Conservation (phyloP, 2,329 filamentous ascomycete species). For the Fusarium xyrophilum region DNA sequence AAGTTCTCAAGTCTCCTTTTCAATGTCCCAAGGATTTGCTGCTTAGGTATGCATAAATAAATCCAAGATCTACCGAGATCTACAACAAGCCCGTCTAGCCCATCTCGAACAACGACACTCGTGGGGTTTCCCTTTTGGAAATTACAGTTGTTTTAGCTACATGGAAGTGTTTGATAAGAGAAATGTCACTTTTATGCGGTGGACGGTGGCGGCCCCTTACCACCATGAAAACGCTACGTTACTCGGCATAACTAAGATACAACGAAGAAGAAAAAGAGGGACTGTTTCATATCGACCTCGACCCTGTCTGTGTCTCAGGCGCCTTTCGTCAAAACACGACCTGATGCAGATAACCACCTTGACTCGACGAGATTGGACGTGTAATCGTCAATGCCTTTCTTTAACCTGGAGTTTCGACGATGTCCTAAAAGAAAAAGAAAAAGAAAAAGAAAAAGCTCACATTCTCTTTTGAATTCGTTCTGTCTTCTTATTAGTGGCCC, state of each 20-base stretch:
- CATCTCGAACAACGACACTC: neutral
- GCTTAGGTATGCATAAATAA: conserved; percentile 10
- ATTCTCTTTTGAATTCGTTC: neutral
- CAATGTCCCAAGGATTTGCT: neutral
- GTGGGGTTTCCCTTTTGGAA: conserved; percentile 2
- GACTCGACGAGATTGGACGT: neutral
- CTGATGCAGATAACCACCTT: conserved; percentile 20
- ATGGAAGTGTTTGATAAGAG: conserved; percentile 5
- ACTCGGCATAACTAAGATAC: conserved; percentile 1
- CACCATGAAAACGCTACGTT: conserved; percentile 2
- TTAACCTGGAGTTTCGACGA: conserved; percentile 29
- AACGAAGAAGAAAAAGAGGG: conserved; percentile 22
- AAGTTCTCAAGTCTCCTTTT: conserved; percentile 12
- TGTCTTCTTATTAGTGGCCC: conserved; percentile 22
- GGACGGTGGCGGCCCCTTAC: conserved; percentile 6
- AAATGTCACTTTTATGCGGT: conserved; percentile 6
- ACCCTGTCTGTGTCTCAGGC: conserved; percentile 35
- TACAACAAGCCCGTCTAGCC: conserved; percentile 1
- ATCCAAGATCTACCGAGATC: conserved; percentile 27
- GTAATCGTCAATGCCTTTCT: conserved; percentile 25
- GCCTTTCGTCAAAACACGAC: conserved; percentile 33
- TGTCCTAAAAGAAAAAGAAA: conserved; percentile 35
- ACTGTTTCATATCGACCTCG: conserved; percentile 38
- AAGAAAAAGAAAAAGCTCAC: conserved; percentile 21
- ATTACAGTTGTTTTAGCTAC: conserved; percentile 23